phyloP scores from a whole-genome alignment of 495 filamentous ascomycete species.

The Talaromyces thailandensis region DNA sequence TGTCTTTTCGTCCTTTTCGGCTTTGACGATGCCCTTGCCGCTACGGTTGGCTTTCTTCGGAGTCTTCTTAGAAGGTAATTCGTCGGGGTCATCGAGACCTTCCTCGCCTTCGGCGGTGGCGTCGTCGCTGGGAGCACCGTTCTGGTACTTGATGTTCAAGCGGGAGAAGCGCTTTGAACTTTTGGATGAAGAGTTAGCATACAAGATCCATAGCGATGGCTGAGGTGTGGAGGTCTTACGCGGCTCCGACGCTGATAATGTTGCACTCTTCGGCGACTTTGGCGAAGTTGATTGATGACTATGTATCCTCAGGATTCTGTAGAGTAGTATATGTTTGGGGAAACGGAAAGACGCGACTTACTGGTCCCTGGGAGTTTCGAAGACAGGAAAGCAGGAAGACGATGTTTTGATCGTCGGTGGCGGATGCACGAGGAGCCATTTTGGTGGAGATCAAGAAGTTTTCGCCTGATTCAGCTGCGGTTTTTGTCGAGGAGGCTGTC shows the following conservation, averaged over 20 bases:
- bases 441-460: not conserved
- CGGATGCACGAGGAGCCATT: conserved; percentile 20
- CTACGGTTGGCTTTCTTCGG: not conserved
- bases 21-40: not conserved
- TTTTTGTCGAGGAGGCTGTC: no score
- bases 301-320: no score
- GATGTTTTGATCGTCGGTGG: conserved; percentile 43
- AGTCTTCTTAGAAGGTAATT: not conserved
- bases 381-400: conserved; percentile 58
- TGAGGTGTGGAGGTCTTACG: conserved; percentile 43
- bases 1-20: not conserved
- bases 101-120: not conserved
- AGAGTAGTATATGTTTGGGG: no score
- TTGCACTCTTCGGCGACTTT: conserved; percentile 53
- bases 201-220: not conserved
- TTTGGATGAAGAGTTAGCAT: not conserved
- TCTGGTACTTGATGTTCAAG: not conserved
- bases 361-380: conserved; percentile 48
- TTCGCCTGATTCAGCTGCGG: no score
- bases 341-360: conserved; percentile 21
- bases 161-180: not conserved
- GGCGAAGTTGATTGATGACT: conserved; percentile 48
- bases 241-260: conserved; percentile 55
- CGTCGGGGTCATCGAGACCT: not conserved
- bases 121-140: not conserved